Evolutionary conservation across 176 grass and related monocot species (phyloP), one percentile per base, ranked within the genome.

Genomic region (Tillandsia leiboldiana): DNA sequence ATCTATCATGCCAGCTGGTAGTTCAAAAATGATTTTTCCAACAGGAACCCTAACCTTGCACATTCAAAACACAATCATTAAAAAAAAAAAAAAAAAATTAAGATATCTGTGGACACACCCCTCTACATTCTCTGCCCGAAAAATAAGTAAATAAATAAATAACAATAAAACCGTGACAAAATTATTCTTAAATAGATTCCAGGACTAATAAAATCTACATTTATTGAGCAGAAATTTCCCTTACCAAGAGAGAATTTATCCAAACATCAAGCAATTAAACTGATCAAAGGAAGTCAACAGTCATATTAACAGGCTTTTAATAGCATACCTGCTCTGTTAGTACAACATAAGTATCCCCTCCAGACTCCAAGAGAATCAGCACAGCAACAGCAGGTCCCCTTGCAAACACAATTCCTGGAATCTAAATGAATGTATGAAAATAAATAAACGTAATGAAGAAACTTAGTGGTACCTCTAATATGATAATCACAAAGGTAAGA

Each of bases 401-500:
- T 75, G 93, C 78, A 69, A 97, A 97, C 57, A 97, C 93, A 71
- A 97, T 97, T 64, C 89, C 93, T 87, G 89, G 93, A 90, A 97
- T 80, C 89, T 97, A 87, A 59, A 84, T 24, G 50, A 68, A 6
- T 71, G 69, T 67, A 63, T 58, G 73, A 77, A 70, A 1, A 76
- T 64, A 65, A 26, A 70, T 61, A 63, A 70, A 70, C 1, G 52
- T 22, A 69, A 13, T 42, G 26, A 68, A 69, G 8, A 12, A 50
- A 7, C 33, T 42, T 42, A 42, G 33, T 42, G 3, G 33, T 42
- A 42, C 33, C 33, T 42, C 33, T 42, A 42, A 42, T 8, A 7
- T 6, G 33, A 7, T 7, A 42, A 42, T 42, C 33, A 42, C 7
- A 6, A 42, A 42, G 33, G 48, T 26, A 12, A 26, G 23, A 42